Percentiles rank a stretch among this genome's conserved stretches.
Conservation (phyloP, 108 stramenopile species). For the Cyclostephanos invisitatus region DNA sequence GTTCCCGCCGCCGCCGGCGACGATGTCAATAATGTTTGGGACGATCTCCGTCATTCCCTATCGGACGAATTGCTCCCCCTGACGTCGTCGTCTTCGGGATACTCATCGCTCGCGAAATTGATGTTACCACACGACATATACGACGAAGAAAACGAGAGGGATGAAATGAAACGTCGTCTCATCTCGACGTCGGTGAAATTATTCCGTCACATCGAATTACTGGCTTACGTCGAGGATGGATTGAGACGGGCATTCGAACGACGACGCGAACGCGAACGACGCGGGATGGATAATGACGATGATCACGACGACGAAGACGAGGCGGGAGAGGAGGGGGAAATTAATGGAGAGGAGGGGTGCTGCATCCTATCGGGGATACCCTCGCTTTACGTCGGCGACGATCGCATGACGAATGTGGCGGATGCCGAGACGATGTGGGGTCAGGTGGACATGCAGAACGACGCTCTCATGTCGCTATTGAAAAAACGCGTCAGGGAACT, state of each 20-base stretch:
- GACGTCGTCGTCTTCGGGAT: slow-evolving; percentile 10
- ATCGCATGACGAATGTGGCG: not conserved
- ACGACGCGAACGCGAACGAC: slow-evolving; percentile 2
- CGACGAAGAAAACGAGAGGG: not conserved
- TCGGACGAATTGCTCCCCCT: slow-evolving; percentile 14
- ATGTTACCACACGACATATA: not conserved
- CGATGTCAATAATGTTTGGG: not conserved
- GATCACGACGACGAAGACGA: not conserved
- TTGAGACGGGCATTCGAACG: not conserved
- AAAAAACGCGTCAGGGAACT: slow-evolving; percentile 65
- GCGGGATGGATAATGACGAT: not conserved
- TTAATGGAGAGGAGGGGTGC: slow-evolving; percentile 11
- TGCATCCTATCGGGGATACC: slow-evolving; percentile 33
- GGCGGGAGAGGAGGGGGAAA: slow-evolving; percentile 14
- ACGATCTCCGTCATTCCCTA: slow-evolving; percentile 1
- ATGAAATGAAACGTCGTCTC: not conserved
- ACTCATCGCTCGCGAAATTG: not conserved
- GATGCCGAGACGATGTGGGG: slow-evolving; percentile 92
- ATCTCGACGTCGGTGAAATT: slow-evolving; percentile 14
- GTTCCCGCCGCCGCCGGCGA: not conserved
- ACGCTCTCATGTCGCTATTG: slow-evolving; percentile 64
- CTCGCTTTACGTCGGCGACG: slow-evolving; percentile 26
- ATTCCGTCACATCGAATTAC: slow-evolving; percentile 29
- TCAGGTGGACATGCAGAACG: slow-evolving; percentile 89
- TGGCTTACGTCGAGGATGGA: slow-evolving; percentile 27